A percentile compares a stretch with the other conserved stretches of the same genome.
phyloP scores from a whole-genome alignment of 768 basidiomycete species.

The Xerocomellus chrysenteron region DNA sequence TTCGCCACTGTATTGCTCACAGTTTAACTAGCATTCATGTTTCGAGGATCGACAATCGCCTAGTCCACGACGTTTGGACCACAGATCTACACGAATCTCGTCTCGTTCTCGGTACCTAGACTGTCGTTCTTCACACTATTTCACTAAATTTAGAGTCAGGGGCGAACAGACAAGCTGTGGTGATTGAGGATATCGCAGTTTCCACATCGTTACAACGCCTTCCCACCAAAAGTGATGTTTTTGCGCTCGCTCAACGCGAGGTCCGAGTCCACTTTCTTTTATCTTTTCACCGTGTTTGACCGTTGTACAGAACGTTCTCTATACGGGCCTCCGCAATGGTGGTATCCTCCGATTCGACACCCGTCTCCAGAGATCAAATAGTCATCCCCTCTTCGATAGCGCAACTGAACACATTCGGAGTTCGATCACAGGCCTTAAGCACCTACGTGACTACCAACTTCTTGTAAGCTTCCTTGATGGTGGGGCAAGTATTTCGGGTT shows the following conservation, averaged over 20 bases:
- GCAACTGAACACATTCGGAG: conserved; percentile 32
- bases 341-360: conserved; percentile 56
- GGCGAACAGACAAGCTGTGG: conserved; percentile 49
- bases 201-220: conserved; percentile 38
- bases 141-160: conserved; percentile 38
- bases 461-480: conserved; percentile 61
- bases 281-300: neutral
- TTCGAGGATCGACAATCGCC: conserved; percentile 35
- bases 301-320: conserved; percentile 44
- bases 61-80: conserved; percentile 55
- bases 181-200: conserved; percentile 50
- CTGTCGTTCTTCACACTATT: neutral
- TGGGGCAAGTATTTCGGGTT: conserved; percentile 40
- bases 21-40: conserved; percentile 12
- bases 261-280: conserved; percentile 32
- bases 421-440: conserved; percentile 54
- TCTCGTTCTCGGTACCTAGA: conserved; percentile 51
- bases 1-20: neutral
- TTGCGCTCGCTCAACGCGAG: conserved; percentile 53
- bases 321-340: conserved; percentile 62
- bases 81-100: conserved; percentile 48
- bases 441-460: conserved; percentile 51
- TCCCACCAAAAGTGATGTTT: conserved; percentile 60
- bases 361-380: conserved; percentile 39
- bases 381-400: conserved; percentile 41